Conservation (phyloP, 1,284 basidiomycete species). For the Irpex sp. region DNA sequence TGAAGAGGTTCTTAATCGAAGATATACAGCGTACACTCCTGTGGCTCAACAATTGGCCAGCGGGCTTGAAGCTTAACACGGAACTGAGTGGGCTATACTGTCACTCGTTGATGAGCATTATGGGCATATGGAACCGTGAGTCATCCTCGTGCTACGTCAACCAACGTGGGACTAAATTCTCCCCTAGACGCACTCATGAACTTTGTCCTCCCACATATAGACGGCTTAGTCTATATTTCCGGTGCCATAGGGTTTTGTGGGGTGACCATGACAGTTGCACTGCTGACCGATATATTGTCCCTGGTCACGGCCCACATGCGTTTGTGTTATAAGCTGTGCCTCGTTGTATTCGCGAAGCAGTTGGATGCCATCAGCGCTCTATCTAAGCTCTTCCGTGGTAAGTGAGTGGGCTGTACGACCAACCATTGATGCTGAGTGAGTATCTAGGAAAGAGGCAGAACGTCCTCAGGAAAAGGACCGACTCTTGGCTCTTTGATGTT, state of each 20-base stretch:
- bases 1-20: slow-evolving; percentile 42
- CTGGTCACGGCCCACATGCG: slow-evolving; percentile 75
- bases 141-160: neutral
- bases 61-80: slow-evolving; percentile 93
- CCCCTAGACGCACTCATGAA: slow-evolving; percentile 33
- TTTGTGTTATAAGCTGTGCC: slow-evolving; percentile 67
- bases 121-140: slow-evolving; percentile 69
- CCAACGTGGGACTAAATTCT: neutral
- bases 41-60: slow-evolving; percentile 96
- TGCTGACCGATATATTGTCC: slow-evolving; percentile 64
- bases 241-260: slow-evolving; percentile 62
- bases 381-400: slow-evolving; percentile 95
- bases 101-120: slow-evolving; percentile 60
- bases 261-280: slow-evolving; percentile 65
- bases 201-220: slow-evolving; percentile 38
- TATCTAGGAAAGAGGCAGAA: slow-evolving; percentile 81
- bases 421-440: slow-evolving; percentile 1
- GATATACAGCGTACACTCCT: slow-evolving; percentile 53
- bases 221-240: slow-evolving; percentile 43
- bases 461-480: slow-evolving; percentile 76
- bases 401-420: slow-evolving; percentile 16
- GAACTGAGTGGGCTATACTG: slow-evolving; percentile 86
- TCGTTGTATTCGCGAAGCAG: slow-evolving; percentile 62
- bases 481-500: slow-evolving; percentile 88
- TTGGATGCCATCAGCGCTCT: slow-evolving; percentile 63